Conservation (phyloP, 495 filamentous ascomycete species). For the Aspergillus nidulans region DNA sequence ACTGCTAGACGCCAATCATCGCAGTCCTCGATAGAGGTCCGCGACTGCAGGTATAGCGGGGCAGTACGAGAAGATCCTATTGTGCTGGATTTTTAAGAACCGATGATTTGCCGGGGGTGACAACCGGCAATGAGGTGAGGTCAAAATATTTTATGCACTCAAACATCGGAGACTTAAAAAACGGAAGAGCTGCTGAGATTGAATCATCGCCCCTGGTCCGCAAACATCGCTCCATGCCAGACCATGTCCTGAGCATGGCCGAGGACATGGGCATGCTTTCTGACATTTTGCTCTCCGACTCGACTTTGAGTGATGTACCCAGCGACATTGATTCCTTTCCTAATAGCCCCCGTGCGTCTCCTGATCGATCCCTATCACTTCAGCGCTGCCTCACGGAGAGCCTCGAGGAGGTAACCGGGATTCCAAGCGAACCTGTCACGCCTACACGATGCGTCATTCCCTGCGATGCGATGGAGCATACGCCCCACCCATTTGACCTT, state of each 20-base stretch:
- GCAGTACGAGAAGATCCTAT: neutral
- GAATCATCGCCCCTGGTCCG: neutral
- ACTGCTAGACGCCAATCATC: neutral
- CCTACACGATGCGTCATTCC: neutral
- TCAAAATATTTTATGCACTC: conserved; percentile 35
- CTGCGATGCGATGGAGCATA: conserved; percentile 3
- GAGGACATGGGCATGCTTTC: conserved; percentile 13
- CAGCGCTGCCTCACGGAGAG: neutral
- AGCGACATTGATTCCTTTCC: conserved; percentile 22
- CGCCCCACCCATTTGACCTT: neutral
- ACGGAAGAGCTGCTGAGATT: neutral
- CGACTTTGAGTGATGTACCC: conserved; percentile 29
- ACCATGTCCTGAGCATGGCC: conserved; percentile 13
- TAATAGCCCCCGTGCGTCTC: conserved; percentile 5
- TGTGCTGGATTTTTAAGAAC: conserved; percentile 34
- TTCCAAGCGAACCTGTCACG: neutral
- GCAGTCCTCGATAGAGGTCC: neutral
- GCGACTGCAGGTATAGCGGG: neutral
- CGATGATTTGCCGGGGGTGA: conserved; percentile 37
- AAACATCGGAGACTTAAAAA: neutral
- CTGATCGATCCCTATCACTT: neutral
- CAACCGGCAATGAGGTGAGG: conserved; percentile 39
- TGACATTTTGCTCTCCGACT: conserved; percentile 30
- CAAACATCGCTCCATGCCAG: conserved; percentile 5
- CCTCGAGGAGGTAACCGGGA: neutral